phyloP scores from a whole-genome alignment of 2,329 filamentous ascomycete species.

The Tolypocladium pustulatum region DNA sequence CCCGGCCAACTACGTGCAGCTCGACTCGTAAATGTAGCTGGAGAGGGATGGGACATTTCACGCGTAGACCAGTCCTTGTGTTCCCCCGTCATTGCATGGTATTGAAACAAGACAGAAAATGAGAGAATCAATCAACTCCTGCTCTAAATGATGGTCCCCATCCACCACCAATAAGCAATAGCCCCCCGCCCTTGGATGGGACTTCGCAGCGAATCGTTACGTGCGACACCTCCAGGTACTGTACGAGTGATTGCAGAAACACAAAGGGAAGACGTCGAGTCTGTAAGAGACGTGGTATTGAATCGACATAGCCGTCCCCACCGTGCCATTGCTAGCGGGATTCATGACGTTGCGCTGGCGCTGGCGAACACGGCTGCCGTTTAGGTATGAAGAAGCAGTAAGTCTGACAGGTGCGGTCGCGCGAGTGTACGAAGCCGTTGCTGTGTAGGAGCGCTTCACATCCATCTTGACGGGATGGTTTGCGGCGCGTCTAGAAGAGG shows the following conservation, averaged over 20 bases:
- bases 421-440: background rate
- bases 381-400: background rate
- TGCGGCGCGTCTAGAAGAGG: slow-evolving; percentile 16
- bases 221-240: background rate
- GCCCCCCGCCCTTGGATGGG: background rate
- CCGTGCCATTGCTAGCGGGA: background rate
- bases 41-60: background rate
- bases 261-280: background rate
- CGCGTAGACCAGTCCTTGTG: background rate
- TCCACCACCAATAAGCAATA: background rate
- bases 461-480: background rate
- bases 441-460: background rate
- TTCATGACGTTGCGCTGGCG: background rate
- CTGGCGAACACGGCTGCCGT: background rate
- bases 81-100: background rate
- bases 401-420: background rate
- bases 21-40: slow-evolving; percentile 26
- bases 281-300: background rate
- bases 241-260: background rate
- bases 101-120: background rate
- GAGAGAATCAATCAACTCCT: background rate
- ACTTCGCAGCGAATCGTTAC: background rate
- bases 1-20: slow-evolving; percentile 60
- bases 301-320: background rate
- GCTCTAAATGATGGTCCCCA: background rate